These are phyloP conservation scores for Anisodus acutangulus DNA, from an alignment of 257 asterid species.

Conservation along the genomic window DNA sequence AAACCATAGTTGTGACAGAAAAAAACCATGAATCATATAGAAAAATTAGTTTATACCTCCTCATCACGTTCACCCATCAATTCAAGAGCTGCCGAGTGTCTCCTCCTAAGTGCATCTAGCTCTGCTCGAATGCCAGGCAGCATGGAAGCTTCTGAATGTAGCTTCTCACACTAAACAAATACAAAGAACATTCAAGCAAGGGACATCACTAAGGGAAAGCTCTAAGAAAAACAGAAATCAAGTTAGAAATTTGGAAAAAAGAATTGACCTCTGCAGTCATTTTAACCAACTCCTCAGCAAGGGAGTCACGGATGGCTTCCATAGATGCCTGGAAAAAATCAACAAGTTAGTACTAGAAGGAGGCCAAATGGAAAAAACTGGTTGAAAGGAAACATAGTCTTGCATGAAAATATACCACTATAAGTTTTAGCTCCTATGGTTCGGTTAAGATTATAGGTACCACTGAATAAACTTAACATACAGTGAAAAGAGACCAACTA, in stretches of 20 bases:
- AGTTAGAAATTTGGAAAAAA: background rate
- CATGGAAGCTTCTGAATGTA: constrained; percentile 71
- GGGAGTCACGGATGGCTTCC: constrained; percentile 98
- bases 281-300: constrained; percentile 97
- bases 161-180: constrained; percentile 73
- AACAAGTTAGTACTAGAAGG: background rate
- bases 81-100: constrained; percentile 96
- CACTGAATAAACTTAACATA: background rate
- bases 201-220: background rate
- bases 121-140: constrained; percentile 94
- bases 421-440: constrained; percentile 13
- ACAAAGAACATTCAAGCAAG: background rate
- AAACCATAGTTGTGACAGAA: background rate
- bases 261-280: constrained; percentile 83
- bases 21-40: constrained; percentile 1
- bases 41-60: constrained; percentile 59
- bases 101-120: constrained; percentile 86
- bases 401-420: background rate
- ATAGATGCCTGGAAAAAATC: constrained; percentile 68
- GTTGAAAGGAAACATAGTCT: constrained; percentile 1
- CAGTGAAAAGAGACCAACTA: background rate
- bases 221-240: background rate
- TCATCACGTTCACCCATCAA: constrained; percentile 99
- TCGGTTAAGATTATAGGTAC: background rate
- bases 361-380: constrained; percentile 3